Conservation (phyloP, 345 rosid species). For the Euphorbia peplus region DNA sequence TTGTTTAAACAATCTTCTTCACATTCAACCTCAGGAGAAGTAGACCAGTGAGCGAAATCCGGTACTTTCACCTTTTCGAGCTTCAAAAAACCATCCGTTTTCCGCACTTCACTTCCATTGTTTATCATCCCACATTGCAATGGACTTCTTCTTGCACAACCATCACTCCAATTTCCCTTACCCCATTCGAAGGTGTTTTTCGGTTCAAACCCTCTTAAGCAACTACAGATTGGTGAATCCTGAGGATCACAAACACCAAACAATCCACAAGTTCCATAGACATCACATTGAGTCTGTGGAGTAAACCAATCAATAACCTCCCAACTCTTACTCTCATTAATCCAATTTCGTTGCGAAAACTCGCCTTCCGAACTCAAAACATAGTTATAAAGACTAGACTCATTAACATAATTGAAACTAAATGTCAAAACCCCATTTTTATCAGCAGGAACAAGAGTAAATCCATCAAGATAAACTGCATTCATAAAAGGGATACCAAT, state of each 20-base stretch:
- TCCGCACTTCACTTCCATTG: conserved; percentile 12
- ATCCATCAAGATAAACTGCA: conserved; percentile 31
- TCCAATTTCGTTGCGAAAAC: background rate
- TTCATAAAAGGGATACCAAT: conserved; percentile 31
- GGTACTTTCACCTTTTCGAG: conserved; percentile 21
- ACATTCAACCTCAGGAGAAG: conserved; percentile 27
- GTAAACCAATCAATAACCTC: background rate
- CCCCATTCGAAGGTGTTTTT: conserved; percentile 22
- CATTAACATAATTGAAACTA: background rate
- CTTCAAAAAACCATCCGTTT: conserved; percentile 20
- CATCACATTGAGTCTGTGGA: conserved; percentile 14
- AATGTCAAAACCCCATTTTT: conserved; percentile 1
- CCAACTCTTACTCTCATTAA: background rate
- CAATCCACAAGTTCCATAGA: conserved; percentile 27
- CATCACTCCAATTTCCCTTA: conserved; percentile 27
- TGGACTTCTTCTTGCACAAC: conserved; percentile 20
- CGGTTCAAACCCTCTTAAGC: conserved; percentile 20
- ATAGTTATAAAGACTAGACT: conserved; percentile 8
- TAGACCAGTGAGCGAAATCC: conserved; percentile 6
- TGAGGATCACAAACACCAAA: conserved; percentile 16
- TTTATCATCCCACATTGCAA: conserved; percentile 21
- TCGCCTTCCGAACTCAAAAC: conserved; percentile 37
- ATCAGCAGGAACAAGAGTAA: conserved; percentile 16
- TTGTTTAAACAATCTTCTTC: conserved; percentile 33
- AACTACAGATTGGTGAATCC: conserved; percentile 27